Conservation (phyloP, 2,329 filamentous ascomycete species). For the Aspergillus sp. region DNA sequence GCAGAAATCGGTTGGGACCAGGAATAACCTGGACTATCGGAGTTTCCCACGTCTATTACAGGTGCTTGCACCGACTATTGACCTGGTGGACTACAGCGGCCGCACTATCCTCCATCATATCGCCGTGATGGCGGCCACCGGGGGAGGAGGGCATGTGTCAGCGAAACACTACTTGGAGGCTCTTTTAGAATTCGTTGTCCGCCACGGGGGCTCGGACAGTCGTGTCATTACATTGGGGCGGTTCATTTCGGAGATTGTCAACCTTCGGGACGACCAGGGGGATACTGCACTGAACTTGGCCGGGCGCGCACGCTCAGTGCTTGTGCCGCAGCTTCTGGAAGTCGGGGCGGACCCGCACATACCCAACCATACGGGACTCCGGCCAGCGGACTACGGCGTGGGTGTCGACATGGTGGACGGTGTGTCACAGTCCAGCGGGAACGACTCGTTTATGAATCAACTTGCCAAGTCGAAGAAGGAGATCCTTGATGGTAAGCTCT, state of each 20-base stretch:
- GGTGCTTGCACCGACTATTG: constrained; percentile 78
- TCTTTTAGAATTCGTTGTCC: constrained; percentile 85
- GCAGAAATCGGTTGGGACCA: constrained; percentile 85
- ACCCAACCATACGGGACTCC: constrained; percentile 77
- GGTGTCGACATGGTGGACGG: constrained; percentile 54
- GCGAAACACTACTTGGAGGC: constrained; percentile 95
- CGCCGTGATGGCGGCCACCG: constrained; percentile 88
- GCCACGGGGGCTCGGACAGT: constrained; percentile 57
- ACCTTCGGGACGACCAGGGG: constrained; percentile 84
- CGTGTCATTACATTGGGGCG: constrained; percentile 76
- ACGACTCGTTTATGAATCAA: constrained; percentile 34
- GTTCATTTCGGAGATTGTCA: constrained; percentile 96
- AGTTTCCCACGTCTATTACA: constrained; percentile 88
- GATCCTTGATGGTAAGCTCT: constrained; percentile 33
- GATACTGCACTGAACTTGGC: constrained; percentile 94
- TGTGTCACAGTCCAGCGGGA: constrained; percentile 39
- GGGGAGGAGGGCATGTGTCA: constrained; percentile 71
- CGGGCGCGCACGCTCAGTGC: constrained; percentile 86
- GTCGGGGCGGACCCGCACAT: constrained; percentile 91
- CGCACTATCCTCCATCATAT: constrained; percentile 94
- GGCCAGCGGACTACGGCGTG: constrained; percentile 90
- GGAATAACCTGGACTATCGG: constrained; percentile 84
- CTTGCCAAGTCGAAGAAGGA: constrained; percentile 38
- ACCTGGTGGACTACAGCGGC: constrained; percentile 79
- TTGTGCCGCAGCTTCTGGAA: constrained; percentile 92